Evolutionary conservation across 2,329 filamentous ascomycete species (phyloP).

Genomic region (Aspergillus fumigatus): DNA sequence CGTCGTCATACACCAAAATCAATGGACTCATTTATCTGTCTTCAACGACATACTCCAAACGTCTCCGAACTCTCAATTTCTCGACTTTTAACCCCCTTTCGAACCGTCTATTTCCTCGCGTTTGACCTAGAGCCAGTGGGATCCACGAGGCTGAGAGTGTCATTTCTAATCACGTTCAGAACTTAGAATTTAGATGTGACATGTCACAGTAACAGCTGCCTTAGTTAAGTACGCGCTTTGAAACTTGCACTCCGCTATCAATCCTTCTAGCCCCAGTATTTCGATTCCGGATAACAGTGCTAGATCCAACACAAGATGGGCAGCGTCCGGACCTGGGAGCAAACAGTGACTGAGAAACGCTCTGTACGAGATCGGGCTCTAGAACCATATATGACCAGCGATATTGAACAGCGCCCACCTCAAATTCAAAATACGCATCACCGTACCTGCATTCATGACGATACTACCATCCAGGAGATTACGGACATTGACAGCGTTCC

Average conservation of each 20-base stretch:
- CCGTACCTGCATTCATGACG: slow-evolving; percentile 19
- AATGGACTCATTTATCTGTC: neutral
- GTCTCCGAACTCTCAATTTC: neutral
- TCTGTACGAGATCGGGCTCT: slow-evolving; percentile 22
- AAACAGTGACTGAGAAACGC: slow-evolving; percentile 27
- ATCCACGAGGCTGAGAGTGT: neutral
- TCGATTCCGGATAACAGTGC: neutral
- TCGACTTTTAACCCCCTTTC: neutral
- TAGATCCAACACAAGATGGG: slow-evolving; percentile 15
- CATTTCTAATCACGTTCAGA: neutral
- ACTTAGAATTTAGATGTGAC: too few species aligned
- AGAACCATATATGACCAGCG: slow-evolving; percentile 23
- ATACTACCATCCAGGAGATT: slow-evolving; percentile 22
- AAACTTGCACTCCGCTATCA: neutral
- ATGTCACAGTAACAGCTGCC: neutral
- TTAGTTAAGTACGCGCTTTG: neutral
- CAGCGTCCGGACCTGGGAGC: slow-evolving; percentile 23
- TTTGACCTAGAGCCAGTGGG: too few species aligned
- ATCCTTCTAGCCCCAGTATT: neutral
- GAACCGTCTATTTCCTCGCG: neutral
- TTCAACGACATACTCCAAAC: neutral
- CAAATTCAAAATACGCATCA: slow-evolving; percentile 19
- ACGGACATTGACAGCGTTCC: slow-evolving; percentile 29
- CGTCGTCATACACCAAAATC: neutral
- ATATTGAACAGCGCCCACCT: slow-evolving; percentile 22